phyloP scores from a whole-genome alignment of 805 yeast species.

The Candida glaebosa region DNA sequence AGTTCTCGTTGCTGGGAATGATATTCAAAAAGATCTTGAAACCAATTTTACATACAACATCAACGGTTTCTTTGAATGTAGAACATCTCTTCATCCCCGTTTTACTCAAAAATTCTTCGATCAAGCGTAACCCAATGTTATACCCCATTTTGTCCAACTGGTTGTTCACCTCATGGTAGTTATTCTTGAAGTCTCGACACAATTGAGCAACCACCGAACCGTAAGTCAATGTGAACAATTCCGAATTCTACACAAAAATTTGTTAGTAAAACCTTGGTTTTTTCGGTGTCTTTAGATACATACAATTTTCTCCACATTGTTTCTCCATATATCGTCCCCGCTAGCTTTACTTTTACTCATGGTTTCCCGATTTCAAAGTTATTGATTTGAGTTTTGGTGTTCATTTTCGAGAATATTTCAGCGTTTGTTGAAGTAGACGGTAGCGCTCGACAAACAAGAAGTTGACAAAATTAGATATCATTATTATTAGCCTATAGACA shows the following conservation, averaged over 20 bases:
- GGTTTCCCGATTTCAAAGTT: neutral
- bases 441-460: too few species aligned
- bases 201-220: constrained; percentile 92
- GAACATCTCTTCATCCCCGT: constrained; percentile 83
- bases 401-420: too few species aligned
- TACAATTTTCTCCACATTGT: constrained; percentile 78
- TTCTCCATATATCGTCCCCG: constrained; percentile 93
- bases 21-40: constrained; percentile 86
- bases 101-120: constrained; percentile 89
- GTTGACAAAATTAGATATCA: neutral
- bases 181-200: constrained; percentile 75
- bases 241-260: constrained; percentile 60
- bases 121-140: constrained; percentile 84
- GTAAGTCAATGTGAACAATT: constrained; percentile 89
- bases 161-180: constrained; percentile 73
- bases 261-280: too few species aligned
- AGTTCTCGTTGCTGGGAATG: constrained; percentile 68
- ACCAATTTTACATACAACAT: constrained; percentile 79
- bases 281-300: constrained; percentile 22
- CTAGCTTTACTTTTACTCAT: constrained; percentile 22
- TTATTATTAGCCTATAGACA: neutral
- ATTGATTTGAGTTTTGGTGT: too few species aligned
- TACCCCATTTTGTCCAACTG: constrained; percentile 93
- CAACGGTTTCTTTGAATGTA: constrained; percentile 81
- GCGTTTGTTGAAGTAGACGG: neutral